Base-by-base conservation (phyloP, 2,329 filamentous ascomycete species). In the Hypoxylon sp. region DNA sequence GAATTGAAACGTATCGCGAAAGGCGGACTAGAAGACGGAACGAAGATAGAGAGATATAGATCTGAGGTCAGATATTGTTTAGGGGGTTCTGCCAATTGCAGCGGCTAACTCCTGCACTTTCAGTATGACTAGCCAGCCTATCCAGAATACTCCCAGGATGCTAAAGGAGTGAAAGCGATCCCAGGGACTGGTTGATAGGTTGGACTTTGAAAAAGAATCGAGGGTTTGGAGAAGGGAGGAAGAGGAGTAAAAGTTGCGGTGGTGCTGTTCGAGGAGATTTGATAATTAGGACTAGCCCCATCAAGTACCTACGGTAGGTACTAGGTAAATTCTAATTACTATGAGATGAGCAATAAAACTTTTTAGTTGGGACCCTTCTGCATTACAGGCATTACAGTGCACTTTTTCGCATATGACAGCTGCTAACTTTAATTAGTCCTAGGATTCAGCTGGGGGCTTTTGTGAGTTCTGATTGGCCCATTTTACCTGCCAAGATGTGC, bases 111-210 rank as follows among this genome's bases (percentile, higher is more conserved):
- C 17, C 46, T 30, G 13, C 25, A 30, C 60, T 63, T 61, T 34
- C 53, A 30, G 11, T 63, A 49, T 21, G 36, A 61, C 60, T 46
- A 61, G 52, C 49, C 48, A 43, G 28, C 53, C 65, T 56, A 48
- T 34, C 46, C 50, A 64, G 57, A 60, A 48, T 19, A 48, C 60
- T 60, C 51, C 62, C 50, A 64, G 64, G 43, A 70, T 53, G 69
- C 69, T 68, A 59, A 72, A 72, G 69, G 69, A 72, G 67, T 70
- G 69, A 57, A 70, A 72, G 69, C 67, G 60, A 66, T 66, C 67
- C 67, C 64, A 64, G 56, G 63, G 50, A 45, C 56, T 55, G 11
- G 30, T 49, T 50, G 45, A 68, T 46, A 63, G 51, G 28, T 13
- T 32, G 51, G 53, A 55, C 11, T 50, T 50, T 30, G 34, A 5